Evolutionary conservation across 202 grass and related monocot species (phyloP).

Genomic region (Carex arenaria): DNA sequence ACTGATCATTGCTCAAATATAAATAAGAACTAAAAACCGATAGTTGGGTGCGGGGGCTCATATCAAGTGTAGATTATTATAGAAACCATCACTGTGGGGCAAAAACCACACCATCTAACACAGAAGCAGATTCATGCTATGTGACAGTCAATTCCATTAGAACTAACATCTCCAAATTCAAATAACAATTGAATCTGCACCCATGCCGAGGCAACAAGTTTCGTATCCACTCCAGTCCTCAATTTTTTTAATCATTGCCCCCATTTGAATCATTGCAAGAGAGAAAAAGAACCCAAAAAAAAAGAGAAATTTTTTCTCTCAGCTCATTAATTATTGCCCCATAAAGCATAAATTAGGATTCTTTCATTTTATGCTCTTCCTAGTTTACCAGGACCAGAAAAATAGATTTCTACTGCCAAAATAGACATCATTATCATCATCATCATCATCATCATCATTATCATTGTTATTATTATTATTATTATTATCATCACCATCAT

Average conservation of each 20-base stretch:
- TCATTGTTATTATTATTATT: too few relatives aligned
- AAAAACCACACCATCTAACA: background rate
- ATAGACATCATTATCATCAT: background rate
- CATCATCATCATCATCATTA: too few relatives aligned
- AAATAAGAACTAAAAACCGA: too few relatives aligned
- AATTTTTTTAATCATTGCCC: background rate
- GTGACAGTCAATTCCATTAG: background rate
- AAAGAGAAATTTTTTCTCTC: too few relatives aligned
- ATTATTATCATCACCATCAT: too few relatives aligned
- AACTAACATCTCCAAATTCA: background rate
- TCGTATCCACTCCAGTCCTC: background rate
- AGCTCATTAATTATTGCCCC: background rate
- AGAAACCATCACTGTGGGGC: background rate
- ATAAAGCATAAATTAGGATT: background rate
- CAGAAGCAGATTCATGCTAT: background rate
- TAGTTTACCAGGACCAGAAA: background rate
- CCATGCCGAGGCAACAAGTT: background rate
- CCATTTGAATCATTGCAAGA: background rate
- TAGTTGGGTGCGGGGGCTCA: background rate
- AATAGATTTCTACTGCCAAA: background rate
- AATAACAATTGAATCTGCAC: background rate
- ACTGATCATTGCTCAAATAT: too few relatives aligned
- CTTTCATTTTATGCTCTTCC: background rate
- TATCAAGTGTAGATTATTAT: constrained; percentile 11
- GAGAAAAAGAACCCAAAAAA: background rate